Evolutionary conservation across 2,329 filamentous ascomycete genomes (phyloP).

Genomic region (Neopestalotiopsis rosae): DNA sequence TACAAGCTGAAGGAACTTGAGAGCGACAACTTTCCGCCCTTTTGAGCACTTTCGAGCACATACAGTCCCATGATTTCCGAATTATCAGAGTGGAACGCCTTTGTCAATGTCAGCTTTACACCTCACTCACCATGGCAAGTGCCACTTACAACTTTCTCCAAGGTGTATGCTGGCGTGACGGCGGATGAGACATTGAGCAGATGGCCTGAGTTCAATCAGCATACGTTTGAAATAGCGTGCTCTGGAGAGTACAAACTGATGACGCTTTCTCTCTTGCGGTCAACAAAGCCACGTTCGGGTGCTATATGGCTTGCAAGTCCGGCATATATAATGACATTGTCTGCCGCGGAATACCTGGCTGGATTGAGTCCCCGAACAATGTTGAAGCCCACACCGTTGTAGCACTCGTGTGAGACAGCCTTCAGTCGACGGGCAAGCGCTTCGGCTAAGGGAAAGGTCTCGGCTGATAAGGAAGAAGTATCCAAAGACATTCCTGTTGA

Average conservation of each 20-base stretch:
- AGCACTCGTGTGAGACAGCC: slow-evolving; percentile 19
- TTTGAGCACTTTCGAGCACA: slow-evolving; percentile 21
- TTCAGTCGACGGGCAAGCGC: not conserved
- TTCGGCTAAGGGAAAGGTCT: not conserved
- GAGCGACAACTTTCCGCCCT: slow-evolving; percentile 21
- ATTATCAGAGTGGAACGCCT: slow-evolving; percentile 25
- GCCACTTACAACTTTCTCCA: not conserved
- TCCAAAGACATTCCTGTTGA: not conserved
- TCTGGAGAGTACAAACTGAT: not conserved
- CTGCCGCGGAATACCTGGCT: slow-evolving; percentile 16
- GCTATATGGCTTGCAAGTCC: slow-evolving; percentile 22
- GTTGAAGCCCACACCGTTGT: slow-evolving; percentile 21
- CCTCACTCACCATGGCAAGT: not conserved
- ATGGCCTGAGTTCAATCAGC: not conserved
- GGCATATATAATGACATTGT: slow-evolving; percentile 21
- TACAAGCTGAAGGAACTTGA: slow-evolving; percentile 23
- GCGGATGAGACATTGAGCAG: not conserved
- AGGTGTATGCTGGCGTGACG: not conserved
- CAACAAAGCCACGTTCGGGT: slow-evolving; percentile 23
- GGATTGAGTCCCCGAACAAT: slow-evolving; percentile 23
- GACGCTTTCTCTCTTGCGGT: not conserved
- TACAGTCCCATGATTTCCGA: slow-evolving; percentile 23
- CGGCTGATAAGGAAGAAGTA: not conserved
- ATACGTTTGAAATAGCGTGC: not conserved
- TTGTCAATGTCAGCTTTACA: not conserved